These are phyloP conservation scores for Pseudozyma hubeiensis DNA, from an alignment of 1,284 basidiomycete genomes.

Conservation along the genomic window DNA sequence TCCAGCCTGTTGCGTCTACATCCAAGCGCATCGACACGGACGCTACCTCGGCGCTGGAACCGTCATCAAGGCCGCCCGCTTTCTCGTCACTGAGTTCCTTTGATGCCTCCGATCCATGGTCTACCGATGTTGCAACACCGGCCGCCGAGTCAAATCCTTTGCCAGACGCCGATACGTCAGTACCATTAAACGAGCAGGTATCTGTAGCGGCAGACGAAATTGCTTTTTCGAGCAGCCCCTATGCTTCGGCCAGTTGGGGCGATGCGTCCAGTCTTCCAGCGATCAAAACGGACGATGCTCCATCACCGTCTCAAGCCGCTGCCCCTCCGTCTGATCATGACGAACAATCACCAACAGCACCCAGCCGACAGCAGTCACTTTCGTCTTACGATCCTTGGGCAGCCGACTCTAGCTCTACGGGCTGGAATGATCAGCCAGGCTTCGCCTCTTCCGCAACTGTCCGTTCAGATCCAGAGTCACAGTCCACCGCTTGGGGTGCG, in stretches of 20 bases:
- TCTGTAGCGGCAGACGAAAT: too few relatives aligned
- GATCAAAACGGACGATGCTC: background rate
- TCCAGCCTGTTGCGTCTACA: background rate
- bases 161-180: background rate
- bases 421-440: conserved; percentile 11
- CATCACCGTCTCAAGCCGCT: background rate
- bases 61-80: background rate
- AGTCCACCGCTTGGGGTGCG: conserved; percentile 14
- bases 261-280: background rate
- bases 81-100: conserved; percentile 24
- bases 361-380: conserved; percentile 7
- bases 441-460: background rate
- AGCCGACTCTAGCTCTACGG: conserved; percentile 9
- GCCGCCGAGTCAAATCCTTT: background rate
- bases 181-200: background rate
- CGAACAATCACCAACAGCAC: background rate
- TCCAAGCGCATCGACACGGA: background rate
- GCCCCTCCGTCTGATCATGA: background rate
- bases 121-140: conserved; percentile 11
- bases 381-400: conserved; percentile 35
- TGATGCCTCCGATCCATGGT: conserved; percentile 44
- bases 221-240: too few relatives aligned
- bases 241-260: too few relatives aligned
- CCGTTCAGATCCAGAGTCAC: background rate
- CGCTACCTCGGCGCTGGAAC: background rate